Evolutionary conservation across 768 basidiomycete genomes (phyloP).

Genomic region (Naganishia kalamii): DNA sequence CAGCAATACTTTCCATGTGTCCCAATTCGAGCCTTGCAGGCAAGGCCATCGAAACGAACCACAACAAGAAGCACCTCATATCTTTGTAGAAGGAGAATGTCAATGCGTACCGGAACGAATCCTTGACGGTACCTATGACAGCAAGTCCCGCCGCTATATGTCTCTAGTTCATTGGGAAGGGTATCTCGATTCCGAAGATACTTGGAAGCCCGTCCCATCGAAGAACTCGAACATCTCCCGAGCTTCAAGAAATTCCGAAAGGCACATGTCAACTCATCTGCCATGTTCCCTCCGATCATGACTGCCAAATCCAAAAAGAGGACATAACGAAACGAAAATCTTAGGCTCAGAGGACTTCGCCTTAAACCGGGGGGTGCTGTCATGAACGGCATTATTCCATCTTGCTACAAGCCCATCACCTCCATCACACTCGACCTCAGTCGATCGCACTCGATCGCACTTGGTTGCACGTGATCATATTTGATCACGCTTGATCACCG

Average conservation of each 20-base stretch:
- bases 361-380: constrained; percentile 17
- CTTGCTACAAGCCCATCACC: too few species aligned
- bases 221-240: neutral
- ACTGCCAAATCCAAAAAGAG: neutral
- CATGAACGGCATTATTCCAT: too few species aligned
- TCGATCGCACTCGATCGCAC: too few species aligned
- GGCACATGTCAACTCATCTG: neutral
- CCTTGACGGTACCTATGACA: neutral
- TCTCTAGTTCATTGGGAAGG: constrained; percentile 13
- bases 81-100: constrained; percentile 12
- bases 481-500: too few species aligned
- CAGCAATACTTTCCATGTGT: constrained; percentile 21
- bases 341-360: constrained; percentile 11
- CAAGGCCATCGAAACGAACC: constrained; percentile 21
- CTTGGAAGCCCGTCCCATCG: constrained; percentile 7
- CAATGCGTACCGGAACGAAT: constrained; percentile 9
- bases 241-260: constrained; percentile 2
- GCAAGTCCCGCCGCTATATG: neutral
- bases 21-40: constrained; percentile 22
- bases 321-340: neutral
- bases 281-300: neutral
- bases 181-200: neutral
- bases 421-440: too few species aligned
- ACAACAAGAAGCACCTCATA: constrained; percentile 21
- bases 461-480: too few species aligned